Evolutionary conservation across 352 stramenopile genomes (phyloP).

Genomic region (Pythium coloratum): DNA sequence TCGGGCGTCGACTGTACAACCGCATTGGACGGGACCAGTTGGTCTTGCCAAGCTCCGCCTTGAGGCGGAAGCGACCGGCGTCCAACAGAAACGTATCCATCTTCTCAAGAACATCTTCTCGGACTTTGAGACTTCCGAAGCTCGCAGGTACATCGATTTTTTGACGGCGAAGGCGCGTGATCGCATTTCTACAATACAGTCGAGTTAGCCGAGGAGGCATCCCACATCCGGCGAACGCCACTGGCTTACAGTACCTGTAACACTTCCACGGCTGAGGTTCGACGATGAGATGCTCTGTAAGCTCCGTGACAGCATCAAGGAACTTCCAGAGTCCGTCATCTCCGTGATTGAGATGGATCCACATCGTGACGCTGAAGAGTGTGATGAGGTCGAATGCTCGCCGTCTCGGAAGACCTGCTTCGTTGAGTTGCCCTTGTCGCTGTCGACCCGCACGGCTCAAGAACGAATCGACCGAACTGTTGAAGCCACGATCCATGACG

Average conservation of each 20-base stretch:
- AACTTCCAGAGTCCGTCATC: constrained; percentile 79
- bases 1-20: constrained; percentile 57
- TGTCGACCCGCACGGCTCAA: constrained; percentile 41
- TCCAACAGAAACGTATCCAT: constrained; percentile 67
- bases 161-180: constrained; percentile 64
- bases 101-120: constrained; percentile 57
- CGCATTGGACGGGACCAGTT: constrained; percentile 77
- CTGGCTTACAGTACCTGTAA: constrained; percentile 49
- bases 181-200: constrained; percentile 47
- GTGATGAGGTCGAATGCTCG: constrained; percentile 63
- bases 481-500: constrained; percentile 52
- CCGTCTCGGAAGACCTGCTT: background rate
- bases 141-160: constrained; percentile 48
- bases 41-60: constrained; percentile 66
- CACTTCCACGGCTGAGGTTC: constrained; percentile 87
- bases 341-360: constrained; percentile 86
- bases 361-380: constrained; percentile 88
- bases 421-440: background rate
- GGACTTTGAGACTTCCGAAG: constrained; percentile 62
- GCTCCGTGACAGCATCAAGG: constrained; percentile 55
- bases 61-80: constrained; percentile 60
- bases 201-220: background rate
- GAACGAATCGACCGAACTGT: constrained; percentile 42
- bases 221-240: background rate
- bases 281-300: constrained; percentile 72